phyloP scores from a whole-genome alignment of 2,329 filamentous ascomycete species.

The Colletotrichum lindemuthianum region DNA sequence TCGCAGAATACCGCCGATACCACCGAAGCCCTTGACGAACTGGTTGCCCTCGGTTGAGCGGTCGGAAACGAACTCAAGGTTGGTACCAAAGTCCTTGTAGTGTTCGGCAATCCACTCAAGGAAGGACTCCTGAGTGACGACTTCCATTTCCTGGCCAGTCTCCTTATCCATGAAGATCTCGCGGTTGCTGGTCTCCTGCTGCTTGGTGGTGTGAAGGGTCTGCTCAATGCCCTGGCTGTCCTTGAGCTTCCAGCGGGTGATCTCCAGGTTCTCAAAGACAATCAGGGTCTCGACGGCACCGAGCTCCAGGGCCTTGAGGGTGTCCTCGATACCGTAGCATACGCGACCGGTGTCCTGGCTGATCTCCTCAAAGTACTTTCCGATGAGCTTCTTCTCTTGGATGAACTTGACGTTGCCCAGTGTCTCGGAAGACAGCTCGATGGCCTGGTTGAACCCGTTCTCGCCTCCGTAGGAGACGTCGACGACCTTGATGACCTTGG shows the following conservation, averaged over 20 bases:
- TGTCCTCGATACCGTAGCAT: slow-evolving; percentile 98
- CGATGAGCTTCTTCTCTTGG: slow-evolving; percentile 99
- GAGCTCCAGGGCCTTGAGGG: slow-evolving; percentile 93
- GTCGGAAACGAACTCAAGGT: slow-evolving; percentile 96
- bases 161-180: slow-evolving; percentile 94
- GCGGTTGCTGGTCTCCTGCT: slow-evolving; percentile 79
- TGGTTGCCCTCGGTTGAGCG: slow-evolving; percentile 98
- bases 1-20: slow-evolving; percentile 94
- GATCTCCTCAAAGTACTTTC: slow-evolving; percentile 99
- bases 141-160: slow-evolving; percentile 97
- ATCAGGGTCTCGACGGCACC: slow-evolving; percentile 95
- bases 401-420: slow-evolving; percentile 99
- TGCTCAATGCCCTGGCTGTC: slow-evolving; percentile 76
- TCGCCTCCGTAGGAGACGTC: slow-evolving; percentile 99
- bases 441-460: slow-evolving; percentile 99
- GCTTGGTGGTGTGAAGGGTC: slow-evolving; percentile 88
- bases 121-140: slow-evolving; percentile 87
- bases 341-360: slow-evolving; percentile 96
- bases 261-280: slow-evolving; percentile 96
- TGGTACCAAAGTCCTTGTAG: slow-evolving; percentile 97
- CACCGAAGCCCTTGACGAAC: slow-evolving; percentile 99
- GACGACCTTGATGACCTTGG: slow-evolving; percentile 99
- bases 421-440: slow-evolving; percentile 93
- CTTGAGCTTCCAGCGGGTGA: slow-evolving; percentile 92
- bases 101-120: slow-evolving; percentile 99